Evolutionary conservation across 805 yeast genomes (phyloP), one percentile per base, ranked within the genome.

Genomic region (Pichia cephalocereana): DNA sequence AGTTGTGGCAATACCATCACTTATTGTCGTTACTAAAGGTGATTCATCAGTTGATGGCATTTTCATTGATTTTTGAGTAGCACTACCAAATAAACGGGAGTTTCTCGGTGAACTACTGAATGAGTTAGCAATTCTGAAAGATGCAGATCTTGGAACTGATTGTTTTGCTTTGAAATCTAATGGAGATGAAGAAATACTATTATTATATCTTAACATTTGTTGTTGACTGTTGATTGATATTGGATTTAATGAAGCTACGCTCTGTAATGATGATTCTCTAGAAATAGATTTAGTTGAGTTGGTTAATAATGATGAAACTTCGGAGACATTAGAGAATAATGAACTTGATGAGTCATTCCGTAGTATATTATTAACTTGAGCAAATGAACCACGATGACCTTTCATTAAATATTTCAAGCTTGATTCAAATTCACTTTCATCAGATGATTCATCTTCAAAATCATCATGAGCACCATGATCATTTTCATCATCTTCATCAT

Each of bases 361-460:
- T 8, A 48, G 11, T 5, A 52, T 38, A 8, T 60, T 45, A 37
- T 60, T 57, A 18, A 64, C 50, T 44, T 64, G 65, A 7, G 68
- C 69, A 49, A 66, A 62, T 4, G 70, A 66, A 18, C 68, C 70
- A 31, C 69, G 52, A 45, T 66, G 70, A 11, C 64, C 69, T 43
- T 59, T 58, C 36, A 66, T 46, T 26, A 62, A 48, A 38, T 62
- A 62, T 12, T 54, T 44, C n/a, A 61, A 36, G 5, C 61, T 62
- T 6, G 8, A 8, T 44, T 58, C 59, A 19, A 52, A 43, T 5
- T 55, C 58, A 19, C 46, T 52, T 17, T 50, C 51, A 36, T 32
- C 41, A 17, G 45, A 28, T 23, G 38, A 30, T 34, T 15, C 37
- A 34, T 34, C 17, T 34, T 34, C 37, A 15, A 14, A 14, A 34